Base-by-base conservation (phyloP, 441 rosid genomes). In the Macaranga tanarius region DNA sequence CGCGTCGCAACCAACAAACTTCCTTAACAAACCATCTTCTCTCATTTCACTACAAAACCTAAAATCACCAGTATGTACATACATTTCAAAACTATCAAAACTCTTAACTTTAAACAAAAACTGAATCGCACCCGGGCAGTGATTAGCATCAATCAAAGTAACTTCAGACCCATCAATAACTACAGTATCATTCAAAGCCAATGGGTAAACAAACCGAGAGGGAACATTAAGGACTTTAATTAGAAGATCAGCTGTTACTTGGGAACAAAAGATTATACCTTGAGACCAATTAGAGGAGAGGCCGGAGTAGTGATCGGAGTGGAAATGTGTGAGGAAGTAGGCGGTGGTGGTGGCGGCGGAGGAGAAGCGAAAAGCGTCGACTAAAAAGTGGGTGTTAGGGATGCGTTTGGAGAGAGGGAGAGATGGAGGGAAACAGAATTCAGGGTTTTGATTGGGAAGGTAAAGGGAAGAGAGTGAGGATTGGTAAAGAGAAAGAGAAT, bases 271-370 rank as follows among this genome's bases (percentile, higher is more conserved):
- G 61, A 94, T 77, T 58, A 92, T 76, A 65, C 97, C 98, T 62
- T 82, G 72, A 20, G 89, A 85, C 97, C 98, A 94, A 55, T 84
- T 60, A 47, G 88, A 63, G 69, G 89, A 80, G 65, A 94, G 91
- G 70, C 96, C 97, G 23, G 88, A 64, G 72, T 92, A 92, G 73
- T 90, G 98, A 48, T 94, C 97, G 70, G 95, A 87, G 79, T 94
- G 97, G 85, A 94, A 92, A 82, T 94, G 96, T 59, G 96, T 88
- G 70, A 94, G 97, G 81, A 94, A 90, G 82, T 89, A 90, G 68
- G 90, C 73, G 70, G 69, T 63, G 59, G 92, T 83, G 72, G 79
- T 71, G 54, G 79, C 71, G 76, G 84, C 70, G 74, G 83, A 69
- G 57, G 90, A 72, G 74, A 70, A 80, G 81, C 93, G 92, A 74